Percentiles rank a stretch among this genome's conserved stretches.
phyloP scores from a whole-genome alignment of 1,284 basidiomycete genomes.

The Fistulina hepatica region DNA sequence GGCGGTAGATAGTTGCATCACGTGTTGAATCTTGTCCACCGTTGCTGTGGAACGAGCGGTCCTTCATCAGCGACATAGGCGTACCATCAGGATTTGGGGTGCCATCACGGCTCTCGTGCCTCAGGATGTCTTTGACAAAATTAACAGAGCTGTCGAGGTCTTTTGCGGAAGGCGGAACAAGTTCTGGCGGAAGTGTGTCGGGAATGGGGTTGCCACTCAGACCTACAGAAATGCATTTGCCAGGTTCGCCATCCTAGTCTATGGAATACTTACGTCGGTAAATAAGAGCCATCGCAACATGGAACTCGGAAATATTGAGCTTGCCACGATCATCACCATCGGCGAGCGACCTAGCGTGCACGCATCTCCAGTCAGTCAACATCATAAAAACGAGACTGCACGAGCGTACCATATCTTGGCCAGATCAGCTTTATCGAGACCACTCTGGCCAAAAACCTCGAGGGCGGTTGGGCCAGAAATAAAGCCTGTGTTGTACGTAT shows the following conservation, averaged over 20 bases:
- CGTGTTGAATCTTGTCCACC: conserved; percentile 44
- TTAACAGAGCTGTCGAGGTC: conserved; percentile 90
- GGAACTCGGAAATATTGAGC: conserved; percentile 93
- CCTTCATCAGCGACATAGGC: conserved; percentile 51
- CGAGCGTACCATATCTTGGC: conserved; percentile 83
- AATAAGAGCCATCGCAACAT: conserved; percentile 97
- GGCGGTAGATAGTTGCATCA: conserved; percentile 92
- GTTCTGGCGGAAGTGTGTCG: conserved; percentile 76
- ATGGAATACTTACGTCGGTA: conserved; percentile 67
- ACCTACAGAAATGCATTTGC: conserved; percentile 32
- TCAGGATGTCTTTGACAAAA: conserved; percentile 83
- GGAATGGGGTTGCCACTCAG: conserved; percentile 92
- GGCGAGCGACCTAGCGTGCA: conserved; percentile 83
- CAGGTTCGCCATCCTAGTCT: background rate
- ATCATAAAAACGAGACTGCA: background rate
- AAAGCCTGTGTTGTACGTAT: conserved; percentile 74
- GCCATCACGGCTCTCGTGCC: conserved; percentile 62
- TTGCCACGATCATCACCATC: conserved; percentile 89
- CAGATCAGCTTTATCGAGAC: conserved; percentile 80
- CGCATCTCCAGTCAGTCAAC: conserved; percentile 7
- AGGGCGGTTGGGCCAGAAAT: conserved; percentile 80
- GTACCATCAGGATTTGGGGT: conserved; percentile 41
- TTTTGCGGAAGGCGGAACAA: conserved; percentile 85
- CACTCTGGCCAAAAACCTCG: conserved; percentile 94
- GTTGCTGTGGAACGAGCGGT: conserved; percentile 59